A percentile compares a stretch with the other conserved stretches of the same genome.
Evolutionary conservation across 768 basidiomycete species (phyloP).

Genomic region (Agrocybe praecox): DNA sequence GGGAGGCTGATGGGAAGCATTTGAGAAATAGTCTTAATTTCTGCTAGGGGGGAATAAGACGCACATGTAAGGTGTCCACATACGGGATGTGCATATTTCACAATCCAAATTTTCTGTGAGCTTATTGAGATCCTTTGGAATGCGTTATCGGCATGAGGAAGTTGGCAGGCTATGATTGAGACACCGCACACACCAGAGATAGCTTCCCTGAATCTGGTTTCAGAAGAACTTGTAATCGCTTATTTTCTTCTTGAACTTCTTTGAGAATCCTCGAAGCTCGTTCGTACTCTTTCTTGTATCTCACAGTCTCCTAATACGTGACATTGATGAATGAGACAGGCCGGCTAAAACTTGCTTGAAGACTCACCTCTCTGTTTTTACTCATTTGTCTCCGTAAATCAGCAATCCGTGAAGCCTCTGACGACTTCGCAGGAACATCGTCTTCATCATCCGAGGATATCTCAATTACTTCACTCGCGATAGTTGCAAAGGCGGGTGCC

Average conservation of each 20-base stretch:
- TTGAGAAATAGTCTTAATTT: neutral
- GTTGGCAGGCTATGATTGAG: neutral
- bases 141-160: neutral
- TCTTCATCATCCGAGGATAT: constrained; percentile 54
- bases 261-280: constrained; percentile 18
- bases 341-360: neutral
- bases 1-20: constrained; percentile 44
- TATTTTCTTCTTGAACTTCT: constrained; percentile 25
- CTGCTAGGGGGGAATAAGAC: constrained; percentile 24
- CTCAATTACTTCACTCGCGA: constrained; percentile 47
- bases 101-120: constrained; percentile 61
- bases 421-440: neutral
- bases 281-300: constrained; percentile 30
- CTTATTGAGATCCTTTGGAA: constrained; percentile 37
- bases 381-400: constrained; percentile 43
- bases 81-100: constrained; percentile 62
- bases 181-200: constrained; percentile 26
- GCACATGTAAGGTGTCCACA: constrained; percentile 72
- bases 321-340: neutral
- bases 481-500: constrained; percentile 6
- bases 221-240: constrained; percentile 23
- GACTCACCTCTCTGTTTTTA: constrained; percentile 44
- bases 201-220: constrained; percentile 31
- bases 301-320: constrained; percentile 31
- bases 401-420: constrained; percentile 24